Evolutionary conservation across 169 alveolate species (phyloP).

Genomic region (Babesia gibsoni): DNA sequence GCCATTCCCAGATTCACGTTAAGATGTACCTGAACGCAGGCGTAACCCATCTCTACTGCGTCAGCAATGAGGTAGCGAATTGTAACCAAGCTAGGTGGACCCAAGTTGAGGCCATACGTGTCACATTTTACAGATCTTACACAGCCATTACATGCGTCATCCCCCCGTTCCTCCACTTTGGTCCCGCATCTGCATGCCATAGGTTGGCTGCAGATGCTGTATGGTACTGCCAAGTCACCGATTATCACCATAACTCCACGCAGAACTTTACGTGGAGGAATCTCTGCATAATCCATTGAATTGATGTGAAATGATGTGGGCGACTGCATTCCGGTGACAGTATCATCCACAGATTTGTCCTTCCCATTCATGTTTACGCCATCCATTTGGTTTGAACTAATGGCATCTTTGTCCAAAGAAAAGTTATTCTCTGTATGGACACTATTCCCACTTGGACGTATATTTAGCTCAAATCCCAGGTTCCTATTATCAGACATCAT

Average conservation of each 20-base stretch:
- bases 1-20: conserved; percentile 66
- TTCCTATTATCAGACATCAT: background rate
- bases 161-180: background rate
- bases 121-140: background rate
- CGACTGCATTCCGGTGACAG: too few species aligned
- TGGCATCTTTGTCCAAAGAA: too few species aligned
- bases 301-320: too few species aligned
- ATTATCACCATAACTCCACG: conserved; percentile 57
- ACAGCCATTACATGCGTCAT: conserved; percentile 17
- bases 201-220: conserved; percentile 43
- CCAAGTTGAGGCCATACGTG: conserved; percentile 28
- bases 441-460: too few species aligned
- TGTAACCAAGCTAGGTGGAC: conserved; percentile 35
- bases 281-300: too few species aligned
- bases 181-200: conserved; percentile 31
- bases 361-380: background rate
- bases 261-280: conserved; percentile 38
- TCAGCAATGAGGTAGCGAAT: conserved; percentile 40
- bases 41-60: conserved; percentile 45
- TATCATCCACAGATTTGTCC: too few species aligned
- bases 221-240: conserved; percentile 52
- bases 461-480: too few species aligned
- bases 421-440: too few species aligned
- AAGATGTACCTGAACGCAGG: conserved; percentile 58
- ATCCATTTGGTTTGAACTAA: background rate